Conservation (phyloP, 2,329 filamentous ascomycete species). For the Aspergillus terreus region DNA sequence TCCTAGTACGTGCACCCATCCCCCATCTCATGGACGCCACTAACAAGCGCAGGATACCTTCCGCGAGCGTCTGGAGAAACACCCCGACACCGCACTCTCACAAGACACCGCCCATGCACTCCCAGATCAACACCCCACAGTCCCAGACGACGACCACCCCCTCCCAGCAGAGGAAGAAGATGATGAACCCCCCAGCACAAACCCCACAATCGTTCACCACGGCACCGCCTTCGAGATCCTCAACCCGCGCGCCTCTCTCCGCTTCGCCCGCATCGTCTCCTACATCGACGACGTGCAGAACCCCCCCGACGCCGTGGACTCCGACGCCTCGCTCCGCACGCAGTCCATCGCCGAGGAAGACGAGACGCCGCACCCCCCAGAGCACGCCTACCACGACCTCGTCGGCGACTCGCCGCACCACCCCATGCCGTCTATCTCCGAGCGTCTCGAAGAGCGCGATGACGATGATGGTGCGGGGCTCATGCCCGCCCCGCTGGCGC, state of each 20-base stretch:
- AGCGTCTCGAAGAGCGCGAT: conserved; percentile 17
- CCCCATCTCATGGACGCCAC: not conserved
- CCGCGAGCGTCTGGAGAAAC: conserved; percentile 25
- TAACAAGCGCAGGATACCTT: conserved; percentile 25
- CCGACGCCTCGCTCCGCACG: not conserved
- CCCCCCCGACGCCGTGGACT: conserved; percentile 9
- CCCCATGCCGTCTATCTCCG: conserved; percentile 25
- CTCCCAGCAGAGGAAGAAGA: conserved; percentile 15
- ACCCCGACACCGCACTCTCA: conserved; percentile 10
- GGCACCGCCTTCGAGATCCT: conserved; percentile 37
- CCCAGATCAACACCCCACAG: conserved; percentile 12
- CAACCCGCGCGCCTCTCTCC: conserved; percentile 34
- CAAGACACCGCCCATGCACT: conserved; percentile 6
- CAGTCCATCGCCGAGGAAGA: conserved; percentile 6
- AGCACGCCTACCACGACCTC: conserved; percentile 17
- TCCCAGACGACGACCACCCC: too few species aligned
- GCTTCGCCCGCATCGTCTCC: conserved; percentile 33
- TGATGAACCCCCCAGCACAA: conserved; percentile 22
- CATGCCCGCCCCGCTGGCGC: conserved; percentile 11
- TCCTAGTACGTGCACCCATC: conserved; percentile 10
- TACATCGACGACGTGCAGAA: conserved; percentile 33
- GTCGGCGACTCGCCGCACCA: conserved; percentile 19
- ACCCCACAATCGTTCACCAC: conserved; percentile 29
- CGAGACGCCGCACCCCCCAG: not conserved
- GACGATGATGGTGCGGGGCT: conserved; percentile 1